Conservation (phyloP, 192 early-diverging fungal species). For the Coemansia sp. region DNA sequence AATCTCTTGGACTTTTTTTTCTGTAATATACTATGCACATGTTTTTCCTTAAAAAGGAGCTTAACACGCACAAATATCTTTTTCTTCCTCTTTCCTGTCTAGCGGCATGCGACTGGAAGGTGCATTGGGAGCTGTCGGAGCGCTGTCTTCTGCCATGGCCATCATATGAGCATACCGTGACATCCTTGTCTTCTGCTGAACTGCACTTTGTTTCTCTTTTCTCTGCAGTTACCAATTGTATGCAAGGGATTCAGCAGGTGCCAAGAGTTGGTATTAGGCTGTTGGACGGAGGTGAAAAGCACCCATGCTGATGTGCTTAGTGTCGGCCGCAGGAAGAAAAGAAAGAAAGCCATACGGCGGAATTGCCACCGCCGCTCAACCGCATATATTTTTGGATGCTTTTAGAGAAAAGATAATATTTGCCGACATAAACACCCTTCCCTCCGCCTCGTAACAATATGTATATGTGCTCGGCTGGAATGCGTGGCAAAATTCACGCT, state of each 20-base stretch:
- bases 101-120: neutral
- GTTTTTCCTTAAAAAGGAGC: neutral
- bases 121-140: neutral
- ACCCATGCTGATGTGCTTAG: neutral
- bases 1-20: neutral
- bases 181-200: neutral
- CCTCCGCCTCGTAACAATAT: too few species aligned
- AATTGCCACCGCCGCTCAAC: neutral
- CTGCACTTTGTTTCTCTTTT: neutral
- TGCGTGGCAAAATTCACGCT: too few species aligned
- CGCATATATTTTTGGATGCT: too few species aligned
- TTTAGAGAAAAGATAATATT: too few species aligned
- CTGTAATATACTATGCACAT: neutral
- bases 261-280: neutral
- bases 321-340: neutral
- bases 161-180: slow-evolving; percentile 7
- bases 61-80: neutral
- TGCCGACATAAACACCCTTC: too few species aligned
- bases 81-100: neutral
- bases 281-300: neutral
- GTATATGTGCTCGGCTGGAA: too few species aligned
- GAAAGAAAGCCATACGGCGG: neutral
- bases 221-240: neutral
- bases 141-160: neutral
- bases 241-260: neutral